Conservation (phyloP, 1,139 yeast genomes). For the Yamadazyma taylorii region DNA sequence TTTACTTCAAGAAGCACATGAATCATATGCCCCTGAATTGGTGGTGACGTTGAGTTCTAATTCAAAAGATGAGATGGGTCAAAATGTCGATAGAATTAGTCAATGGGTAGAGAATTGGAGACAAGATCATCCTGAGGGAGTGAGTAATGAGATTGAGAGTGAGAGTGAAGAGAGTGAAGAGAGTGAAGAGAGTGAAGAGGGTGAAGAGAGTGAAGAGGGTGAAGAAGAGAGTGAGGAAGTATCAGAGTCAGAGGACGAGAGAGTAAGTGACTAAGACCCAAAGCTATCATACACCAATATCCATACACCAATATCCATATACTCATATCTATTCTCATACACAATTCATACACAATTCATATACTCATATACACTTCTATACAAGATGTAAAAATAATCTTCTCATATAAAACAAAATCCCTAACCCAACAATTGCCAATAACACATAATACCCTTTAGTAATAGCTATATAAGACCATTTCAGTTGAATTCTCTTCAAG, state of each 20-base stretch:
- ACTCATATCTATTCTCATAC: background rate
- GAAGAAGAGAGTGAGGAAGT: constrained; percentile 9
- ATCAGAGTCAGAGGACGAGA: background rate
- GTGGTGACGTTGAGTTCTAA: constrained; percentile 80
- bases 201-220: constrained; percentile 5
- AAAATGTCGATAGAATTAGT: constrained; percentile 71
- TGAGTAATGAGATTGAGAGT: constrained; percentile 18
- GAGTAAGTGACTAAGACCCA: constrained; percentile 2
- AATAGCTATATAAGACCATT: constrained; percentile 55
- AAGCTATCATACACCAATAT: no score
- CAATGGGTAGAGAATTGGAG: constrained; percentile 80
- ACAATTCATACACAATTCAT: no score
- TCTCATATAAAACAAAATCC: constrained; percentile 29
- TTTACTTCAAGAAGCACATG: constrained; percentile 81
- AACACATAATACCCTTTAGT: constrained; percentile 49
- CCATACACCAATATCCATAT: background rate
- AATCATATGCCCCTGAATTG: constrained; percentile 72
- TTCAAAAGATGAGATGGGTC: constrained; percentile 71
- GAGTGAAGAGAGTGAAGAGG: constrained; percentile 11
- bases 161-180: constrained; percentile 6
- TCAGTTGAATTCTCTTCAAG: constrained; percentile 52
- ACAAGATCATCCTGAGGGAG: constrained; percentile 44
- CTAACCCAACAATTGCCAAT: constrained; percentile 24
- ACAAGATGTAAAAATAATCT: constrained; percentile 19
- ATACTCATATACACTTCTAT: no score